phyloP scores from a whole-genome alignment of 2,329 filamentous ascomycete species.

The Phoma sp. region DNA sequence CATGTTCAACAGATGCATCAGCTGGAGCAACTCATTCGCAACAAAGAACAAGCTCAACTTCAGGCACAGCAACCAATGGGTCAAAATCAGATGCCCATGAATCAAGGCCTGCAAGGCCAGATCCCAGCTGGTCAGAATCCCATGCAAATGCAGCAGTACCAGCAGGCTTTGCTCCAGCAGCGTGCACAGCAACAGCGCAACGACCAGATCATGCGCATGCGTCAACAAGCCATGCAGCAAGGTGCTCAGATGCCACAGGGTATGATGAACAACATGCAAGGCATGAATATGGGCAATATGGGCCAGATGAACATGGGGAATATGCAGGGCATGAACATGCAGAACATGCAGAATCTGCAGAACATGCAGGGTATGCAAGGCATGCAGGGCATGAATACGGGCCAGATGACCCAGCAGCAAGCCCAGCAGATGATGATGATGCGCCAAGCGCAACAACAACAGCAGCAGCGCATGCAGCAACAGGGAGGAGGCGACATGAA shows the following conservation, averaged over 20 bases:
- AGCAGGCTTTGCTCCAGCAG: conserved; percentile 45
- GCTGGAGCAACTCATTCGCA: conserved; percentile 37
- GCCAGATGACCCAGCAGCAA: conserved; percentile 42
- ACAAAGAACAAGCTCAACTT: conserved; percentile 25
- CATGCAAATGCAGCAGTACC: conserved; percentile 45
- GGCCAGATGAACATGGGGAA: conserved; percentile 29
- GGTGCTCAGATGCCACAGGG: conserved; percentile 35
- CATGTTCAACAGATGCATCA: conserved; percentile 37
- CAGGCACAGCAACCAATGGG: conserved; percentile 26
- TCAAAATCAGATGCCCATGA: conserved; percentile 30
- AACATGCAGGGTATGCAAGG: conserved; percentile 31
- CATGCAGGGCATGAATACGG: conserved; percentile 36
- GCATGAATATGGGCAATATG: conserved; percentile 38
- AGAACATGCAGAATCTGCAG: conserved; percentile 25
- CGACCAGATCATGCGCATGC: conserved; percentile 45
- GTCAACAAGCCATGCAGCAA: conserved; percentile 42
- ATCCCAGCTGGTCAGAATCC: conserved; percentile 32
- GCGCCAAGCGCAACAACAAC: conserved; percentile 38
- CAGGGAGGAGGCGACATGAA: conserved; percentile 33
- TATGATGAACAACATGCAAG: conserved; percentile 46
- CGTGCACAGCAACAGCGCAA: conserved; percentile 43
- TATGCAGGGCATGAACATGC: conserved; percentile 20
- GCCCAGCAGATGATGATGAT: conserved; percentile 46
- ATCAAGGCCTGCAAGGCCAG: conserved; percentile 34
- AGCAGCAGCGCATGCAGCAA: conserved; percentile 33